phyloP scores from a whole-genome alignment of 192 early-diverging fungal genomes.

The Coemansia asiatica region DNA sequence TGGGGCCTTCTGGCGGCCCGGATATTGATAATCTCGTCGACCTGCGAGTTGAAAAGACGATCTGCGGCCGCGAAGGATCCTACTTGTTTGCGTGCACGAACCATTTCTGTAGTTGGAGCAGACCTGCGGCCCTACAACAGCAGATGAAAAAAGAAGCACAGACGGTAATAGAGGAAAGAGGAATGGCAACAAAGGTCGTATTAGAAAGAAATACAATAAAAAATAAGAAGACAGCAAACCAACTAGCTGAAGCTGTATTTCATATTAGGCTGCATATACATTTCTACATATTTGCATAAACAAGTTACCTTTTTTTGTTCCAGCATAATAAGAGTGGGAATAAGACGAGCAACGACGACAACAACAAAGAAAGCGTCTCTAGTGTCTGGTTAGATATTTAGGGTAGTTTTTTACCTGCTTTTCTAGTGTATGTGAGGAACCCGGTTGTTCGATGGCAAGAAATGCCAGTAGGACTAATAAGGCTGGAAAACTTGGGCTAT shows the following conservation, averaged over 20 bases:
- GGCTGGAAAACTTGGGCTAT: not conserved
- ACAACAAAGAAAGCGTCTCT: not conserved
- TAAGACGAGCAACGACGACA: too few relatives aligned
- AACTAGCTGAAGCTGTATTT: not conserved
- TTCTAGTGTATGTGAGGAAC: not conserved
- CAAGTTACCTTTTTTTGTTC: conserved; percentile 1
- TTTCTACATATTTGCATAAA: not conserved
- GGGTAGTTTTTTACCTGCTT: not conserved
- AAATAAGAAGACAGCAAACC: not conserved
- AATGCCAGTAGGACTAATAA: not conserved
- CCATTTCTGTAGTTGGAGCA: conserved; percentile 38
- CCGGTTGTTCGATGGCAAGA: not conserved
- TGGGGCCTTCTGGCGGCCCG: conserved; percentile 48
- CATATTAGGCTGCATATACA: not conserved
- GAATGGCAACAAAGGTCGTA: not conserved
- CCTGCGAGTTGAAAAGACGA: conserved; percentile 42
- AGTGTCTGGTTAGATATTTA: not conserved
- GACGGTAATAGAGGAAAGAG: not conserved
- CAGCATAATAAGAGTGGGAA: not conserved
- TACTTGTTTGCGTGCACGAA: conserved; percentile 49
- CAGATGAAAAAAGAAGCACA: not conserved
- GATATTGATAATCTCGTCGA: conserved; percentile 46
- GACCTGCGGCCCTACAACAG: conserved; percentile 39
- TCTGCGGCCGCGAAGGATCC: conserved; percentile 35
- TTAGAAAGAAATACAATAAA: not conserved